Conservation (phyloP, 768 basidiomycete species). For the Panus rudis region DNA sequence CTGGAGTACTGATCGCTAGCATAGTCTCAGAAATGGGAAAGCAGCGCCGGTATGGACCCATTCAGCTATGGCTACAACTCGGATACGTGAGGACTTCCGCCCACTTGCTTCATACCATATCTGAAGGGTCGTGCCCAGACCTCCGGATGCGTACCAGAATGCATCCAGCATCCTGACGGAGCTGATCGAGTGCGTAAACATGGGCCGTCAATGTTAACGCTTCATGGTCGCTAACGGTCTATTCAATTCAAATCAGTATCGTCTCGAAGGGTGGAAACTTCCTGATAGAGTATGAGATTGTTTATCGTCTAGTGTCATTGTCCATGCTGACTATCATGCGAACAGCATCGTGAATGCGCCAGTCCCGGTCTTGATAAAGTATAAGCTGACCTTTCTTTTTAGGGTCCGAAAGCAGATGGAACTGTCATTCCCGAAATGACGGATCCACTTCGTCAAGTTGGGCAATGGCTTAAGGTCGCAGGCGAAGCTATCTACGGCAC, state of each 20-base stretch:
- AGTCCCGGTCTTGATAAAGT: neutral
- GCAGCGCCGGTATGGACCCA: conserved; percentile 52
- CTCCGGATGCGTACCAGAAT: conserved; percentile 7
- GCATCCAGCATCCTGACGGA: conserved; percentile 3
- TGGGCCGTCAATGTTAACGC: neutral
- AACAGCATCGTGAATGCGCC: conserved; percentile 1
- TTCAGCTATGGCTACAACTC: conserved; percentile 37
- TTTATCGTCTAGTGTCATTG: too few species aligned
- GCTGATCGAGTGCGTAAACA: neutral
- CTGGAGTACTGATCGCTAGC: conserved; percentile 48
- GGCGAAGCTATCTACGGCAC: conserved; percentile 15
- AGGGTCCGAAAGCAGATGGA: conserved; percentile 11
- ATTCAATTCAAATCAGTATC: conserved; percentile 35
- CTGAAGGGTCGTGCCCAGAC: neutral
- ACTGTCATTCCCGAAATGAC: conserved; percentile 12
- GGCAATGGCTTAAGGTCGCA: conserved; percentile 12
- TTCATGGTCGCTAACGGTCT: too few species aligned
- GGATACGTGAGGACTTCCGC: conserved; percentile 10
- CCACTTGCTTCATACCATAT: neutral
- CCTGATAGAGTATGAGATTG: conserved; percentile 30
- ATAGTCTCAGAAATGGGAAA: conserved; percentile 48
- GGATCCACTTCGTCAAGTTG: conserved; percentile 10
- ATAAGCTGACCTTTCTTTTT: neutral
- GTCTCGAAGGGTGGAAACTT: conserved; percentile 59
- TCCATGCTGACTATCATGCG: neutral